Evolutionary conservation across 345 rosid genomes (phyloP), one percentile per base, ranked within the genome.

Genomic region (Syzygium jambos): DNA sequence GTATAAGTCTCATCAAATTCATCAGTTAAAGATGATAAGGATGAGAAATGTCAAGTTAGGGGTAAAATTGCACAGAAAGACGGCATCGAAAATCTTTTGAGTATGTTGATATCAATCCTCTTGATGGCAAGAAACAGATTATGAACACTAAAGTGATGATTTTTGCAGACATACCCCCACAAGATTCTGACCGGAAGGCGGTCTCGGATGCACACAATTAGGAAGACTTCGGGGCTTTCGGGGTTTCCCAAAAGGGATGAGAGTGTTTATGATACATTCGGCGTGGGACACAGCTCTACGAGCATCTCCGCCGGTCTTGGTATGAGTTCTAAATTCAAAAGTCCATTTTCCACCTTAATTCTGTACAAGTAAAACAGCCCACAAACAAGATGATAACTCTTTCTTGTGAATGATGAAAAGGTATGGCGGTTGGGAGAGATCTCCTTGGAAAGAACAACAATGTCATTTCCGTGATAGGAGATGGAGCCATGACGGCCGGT

Each of bases 261-360:
- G 91, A 95, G 98, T 56, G 54, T 88, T 82, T 84, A 95, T 56
- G 98, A 95, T 87, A 93, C 98, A 65, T 95, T 95, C 49, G 98
- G 98, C 51, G 93, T 90, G 27, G 98, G 98, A 51, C 97, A 95
- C 86, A 94, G 97, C 51, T 95, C 97, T 21, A 95, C 97, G 27
- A 95, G 97, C 93, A 95, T 95, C 80, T 95, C 98, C 5, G 98
- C 98, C 52, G 98, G 95, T 86, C 95, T 95, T 38, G 98, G 97
- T 94, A 93, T 61, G 86, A 78, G 7, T 65, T 73, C 82, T 73
- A 34, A 38, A 25, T 34, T 73, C 49, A 27, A 73, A 38, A 38
- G 27, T 38, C 82, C 49, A 73, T 19, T 38, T 73, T 38, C 23
- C 82, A 19, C 49, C 49, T 1, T 19, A 41, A 73, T 65, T 65